These are phyloP conservation scores for Cytospora leucostoma DNA, from an alignment of 2,329 filamentous ascomycete genomes.

Conservation along the genomic window DNA sequence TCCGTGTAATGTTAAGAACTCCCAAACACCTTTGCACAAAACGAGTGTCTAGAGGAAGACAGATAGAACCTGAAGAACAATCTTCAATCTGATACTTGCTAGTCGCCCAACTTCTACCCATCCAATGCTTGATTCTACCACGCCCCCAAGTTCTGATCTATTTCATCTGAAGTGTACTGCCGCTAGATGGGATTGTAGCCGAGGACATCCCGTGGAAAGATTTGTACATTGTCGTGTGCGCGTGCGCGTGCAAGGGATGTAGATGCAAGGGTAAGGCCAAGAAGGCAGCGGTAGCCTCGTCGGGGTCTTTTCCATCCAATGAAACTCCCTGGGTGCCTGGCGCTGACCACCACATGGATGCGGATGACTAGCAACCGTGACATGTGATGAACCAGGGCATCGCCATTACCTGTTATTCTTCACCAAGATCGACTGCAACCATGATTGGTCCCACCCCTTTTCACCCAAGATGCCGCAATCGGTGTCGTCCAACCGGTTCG, in stretches of 20 bases:
- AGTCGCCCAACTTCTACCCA: conserved; percentile 11
- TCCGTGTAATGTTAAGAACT: conserved; percentile 7
- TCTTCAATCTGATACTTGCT: conserved; percentile 19
- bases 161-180: conserved; percentile 13
- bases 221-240: conserved; percentile 2
- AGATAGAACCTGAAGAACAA: conserved; percentile 13
- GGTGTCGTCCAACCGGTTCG: conserved; percentile 1
- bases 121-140: conserved; percentile 17
- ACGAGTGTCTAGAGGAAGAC: not conserved
- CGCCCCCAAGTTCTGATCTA: conserved; percentile 16
- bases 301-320: not conserved
- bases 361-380: conserved; percentile 6
- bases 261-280: not conserved
- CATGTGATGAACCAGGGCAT: conserved; percentile 8
- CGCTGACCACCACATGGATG: not conserved
- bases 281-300: not conserved
- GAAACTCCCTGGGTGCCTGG: conserved; percentile 5
- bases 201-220: too few species aligned
- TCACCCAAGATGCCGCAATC: not conserved
- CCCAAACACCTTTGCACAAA: conserved; percentile 19
- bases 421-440: not conserved
- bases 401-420: not conserved
- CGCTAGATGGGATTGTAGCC: not conserved
- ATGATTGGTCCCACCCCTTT: too few species aligned
- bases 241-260: conserved; percentile 1